phyloP scores from a whole-genome alignment of 257 asterid genomes.

The Vinca minor region DNA sequence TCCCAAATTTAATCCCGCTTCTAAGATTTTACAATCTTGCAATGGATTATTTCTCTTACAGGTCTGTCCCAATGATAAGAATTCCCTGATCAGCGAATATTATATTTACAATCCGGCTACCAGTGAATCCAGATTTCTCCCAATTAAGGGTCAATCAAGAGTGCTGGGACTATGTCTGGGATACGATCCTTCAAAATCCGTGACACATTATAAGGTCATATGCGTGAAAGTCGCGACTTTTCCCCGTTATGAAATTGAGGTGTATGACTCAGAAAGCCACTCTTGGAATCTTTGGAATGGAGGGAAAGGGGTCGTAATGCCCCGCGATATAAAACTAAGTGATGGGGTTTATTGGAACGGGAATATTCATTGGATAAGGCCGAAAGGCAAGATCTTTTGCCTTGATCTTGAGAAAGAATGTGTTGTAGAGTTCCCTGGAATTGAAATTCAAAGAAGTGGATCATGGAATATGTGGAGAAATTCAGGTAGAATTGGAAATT shows the following conservation, averaged over 20 bases:
- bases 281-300: constrained; percentile 10
- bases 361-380: constrained; percentile 12
- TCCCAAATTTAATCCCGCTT: too few relatives aligned
- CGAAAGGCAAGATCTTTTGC: not conserved
- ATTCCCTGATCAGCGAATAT: not conserved
- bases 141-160: too few relatives aligned
- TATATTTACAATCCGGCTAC: constrained; percentile 12
- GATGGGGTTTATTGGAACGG: constrained; percentile 18
- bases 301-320: not conserved
- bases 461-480: not conserved
- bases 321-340: constrained; percentile 4
- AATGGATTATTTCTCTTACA: constrained; percentile 5
- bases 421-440: not conserved
- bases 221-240: not conserved
- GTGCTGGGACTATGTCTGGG: not conserved
- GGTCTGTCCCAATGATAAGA: not conserved
- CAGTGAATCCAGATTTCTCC: not conserved
- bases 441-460: not conserved
- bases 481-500: constrained; percentile 3
- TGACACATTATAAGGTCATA: constrained; percentile 2
- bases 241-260: constrained; percentile 1
- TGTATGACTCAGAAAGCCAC: constrained; percentile 3
- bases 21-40: constrained; percentile 12
- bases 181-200: constrained; percentile 8
- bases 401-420: not conserved